Evolutionary conservation across 768 basidiomycete species (phyloP).

Genomic region (Suillus ampliporus): DNA sequence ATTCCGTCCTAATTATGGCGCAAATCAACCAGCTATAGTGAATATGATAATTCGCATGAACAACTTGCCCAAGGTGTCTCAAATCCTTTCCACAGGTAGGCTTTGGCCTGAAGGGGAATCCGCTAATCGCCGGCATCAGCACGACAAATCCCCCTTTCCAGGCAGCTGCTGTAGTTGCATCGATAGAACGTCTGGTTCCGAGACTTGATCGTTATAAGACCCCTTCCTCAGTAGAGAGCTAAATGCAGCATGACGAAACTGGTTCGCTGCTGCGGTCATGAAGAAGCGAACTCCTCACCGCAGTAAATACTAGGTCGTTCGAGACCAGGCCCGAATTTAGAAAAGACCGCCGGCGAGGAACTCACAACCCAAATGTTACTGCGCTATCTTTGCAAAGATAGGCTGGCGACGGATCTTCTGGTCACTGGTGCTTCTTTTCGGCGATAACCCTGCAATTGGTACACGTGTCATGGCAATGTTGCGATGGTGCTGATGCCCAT

Average conservation of each 20-base stretch:
- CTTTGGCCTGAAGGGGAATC: background rate
- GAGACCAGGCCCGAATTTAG: background rate
- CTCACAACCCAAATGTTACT: too few species aligned
- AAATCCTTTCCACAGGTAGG: background rate
- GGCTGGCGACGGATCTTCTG: too few species aligned
- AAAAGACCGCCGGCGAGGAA: background rate
- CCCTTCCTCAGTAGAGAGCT: background rate
- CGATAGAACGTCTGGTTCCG: too few species aligned
- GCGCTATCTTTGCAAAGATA: too few species aligned
- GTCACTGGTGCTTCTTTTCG: background rate
- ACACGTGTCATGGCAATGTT: background rate
- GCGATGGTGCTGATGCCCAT: background rate
- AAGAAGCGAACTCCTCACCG: background rate
- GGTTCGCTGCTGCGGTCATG: background rate
- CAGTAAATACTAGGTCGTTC: background rate
- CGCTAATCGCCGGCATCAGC: background rate
- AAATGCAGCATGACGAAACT: background rate
- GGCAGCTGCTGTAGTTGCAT: background rate
- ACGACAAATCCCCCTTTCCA: background rate
- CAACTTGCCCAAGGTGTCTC: background rate
- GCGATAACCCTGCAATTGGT: background rate
- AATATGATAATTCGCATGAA: background rate
- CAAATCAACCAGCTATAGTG: too few species aligned
- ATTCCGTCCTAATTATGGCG: too few species aligned
- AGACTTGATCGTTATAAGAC: background rate